Conservation (phyloP, 768 basidiomycete species). For the Xanthoconium stramineum region DNA sequence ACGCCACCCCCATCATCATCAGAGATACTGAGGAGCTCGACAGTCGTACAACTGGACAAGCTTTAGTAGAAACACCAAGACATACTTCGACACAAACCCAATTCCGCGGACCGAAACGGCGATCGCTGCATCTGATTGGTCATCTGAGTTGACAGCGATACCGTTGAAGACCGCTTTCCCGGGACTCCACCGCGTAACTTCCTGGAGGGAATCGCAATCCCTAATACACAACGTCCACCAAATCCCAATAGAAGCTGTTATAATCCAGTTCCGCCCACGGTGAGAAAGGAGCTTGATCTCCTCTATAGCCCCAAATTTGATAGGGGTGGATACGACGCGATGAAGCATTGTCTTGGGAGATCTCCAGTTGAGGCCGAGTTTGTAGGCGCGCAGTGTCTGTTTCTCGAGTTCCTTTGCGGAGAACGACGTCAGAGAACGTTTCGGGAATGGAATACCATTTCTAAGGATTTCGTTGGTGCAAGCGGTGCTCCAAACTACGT, state of each 20-base stretch:
- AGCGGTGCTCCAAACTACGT: conserved; percentile 56
- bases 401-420: conserved; percentile 43
- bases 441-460: conserved; percentile 51
- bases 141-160: conserved; percentile 48
- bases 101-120: conserved; percentile 48
- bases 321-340: conserved; percentile 18
- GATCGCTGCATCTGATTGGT: conserved; percentile 42
- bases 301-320: conserved; percentile 44
- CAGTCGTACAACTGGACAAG: conserved; percentile 14
- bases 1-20: conserved; percentile 7
- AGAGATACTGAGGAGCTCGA: conserved; percentile 30
- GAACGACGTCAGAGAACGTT: conserved; percentile 33
- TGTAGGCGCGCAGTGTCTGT: conserved; percentile 41
- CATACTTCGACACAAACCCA: conserved; percentile 38
- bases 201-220: conserved; percentile 35
- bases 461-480: conserved; percentile 42
- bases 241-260: conserved; percentile 56
- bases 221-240: conserved; percentile 60
- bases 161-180: conserved; percentile 52
- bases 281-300: conserved; percentile 54
- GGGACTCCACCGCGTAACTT: conserved; percentile 49
- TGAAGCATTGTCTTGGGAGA: conserved; percentile 19
- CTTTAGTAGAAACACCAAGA: conserved; percentile 12
- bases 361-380: conserved; percentile 50
- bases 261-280: conserved; percentile 39